Percentiles rank a stretch among this genome's conserved stretches.
Conservation (phyloP, 2,329 filamentous ascomycete species). For the Thelonectria blattea region DNA sequence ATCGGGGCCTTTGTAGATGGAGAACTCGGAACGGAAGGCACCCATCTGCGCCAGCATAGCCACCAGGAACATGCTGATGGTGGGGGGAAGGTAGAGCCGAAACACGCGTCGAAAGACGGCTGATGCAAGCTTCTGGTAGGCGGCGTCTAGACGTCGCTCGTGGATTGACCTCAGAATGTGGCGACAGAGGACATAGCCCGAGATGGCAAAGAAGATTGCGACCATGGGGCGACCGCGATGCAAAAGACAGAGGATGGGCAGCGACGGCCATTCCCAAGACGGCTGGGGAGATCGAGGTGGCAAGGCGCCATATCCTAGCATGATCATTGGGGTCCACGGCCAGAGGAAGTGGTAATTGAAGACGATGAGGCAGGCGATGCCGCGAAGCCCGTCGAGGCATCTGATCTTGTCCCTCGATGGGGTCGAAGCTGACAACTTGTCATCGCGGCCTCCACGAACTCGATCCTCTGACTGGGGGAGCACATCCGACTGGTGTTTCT, state of each 20-base stretch:
- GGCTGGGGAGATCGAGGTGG: conserved; percentile 45
- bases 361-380: conserved; percentile 49
- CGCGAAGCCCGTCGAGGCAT: conserved; percentile 49
- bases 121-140: conserved; percentile 46
- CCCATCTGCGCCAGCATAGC: conserved; percentile 47
- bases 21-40: conserved; percentile 43
- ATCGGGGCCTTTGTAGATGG: conserved; percentile 46
- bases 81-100: conserved; percentile 48
- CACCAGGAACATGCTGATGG: conserved; percentile 49
- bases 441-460: neutral
- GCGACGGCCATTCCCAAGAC: conserved; percentile 39
- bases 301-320: conserved; percentile 48
- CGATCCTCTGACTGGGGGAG: conserved; percentile 21
- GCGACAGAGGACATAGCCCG: conserved; percentile 49
- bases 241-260: conserved; percentile 49
- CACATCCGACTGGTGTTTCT: conserved; percentile 25
- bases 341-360: conserved; percentile 52
- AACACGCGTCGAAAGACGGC: conserved; percentile 47
- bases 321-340: conserved; percentile 48
- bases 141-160: conserved; percentile 43
- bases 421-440: conserved; percentile 18
- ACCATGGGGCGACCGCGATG: conserved; percentile 51
- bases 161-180: conserved; percentile 47
- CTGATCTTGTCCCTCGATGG: conserved; percentile 43
- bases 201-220: conserved; percentile 52